phyloP scores from a whole-genome alignment of 179 eudicot genomes.

The Camellia oleifera region DNA sequence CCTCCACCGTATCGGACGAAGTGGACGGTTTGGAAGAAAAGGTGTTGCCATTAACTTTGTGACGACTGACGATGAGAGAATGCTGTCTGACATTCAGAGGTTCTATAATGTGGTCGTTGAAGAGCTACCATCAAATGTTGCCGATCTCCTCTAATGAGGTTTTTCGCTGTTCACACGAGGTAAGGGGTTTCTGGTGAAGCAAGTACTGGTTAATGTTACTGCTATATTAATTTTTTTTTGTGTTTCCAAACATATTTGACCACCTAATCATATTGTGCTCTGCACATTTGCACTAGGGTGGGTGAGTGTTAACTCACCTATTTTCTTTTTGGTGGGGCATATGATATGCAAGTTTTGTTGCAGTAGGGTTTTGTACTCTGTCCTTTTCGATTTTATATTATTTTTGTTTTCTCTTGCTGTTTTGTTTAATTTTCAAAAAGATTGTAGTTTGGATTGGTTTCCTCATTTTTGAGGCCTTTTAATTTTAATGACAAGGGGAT shows the following conservation, averaged over 20 bases:
- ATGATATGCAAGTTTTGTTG: slow-evolving; percentile 7
- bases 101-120: slow-evolving; percentile 28
- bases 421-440: not conserved
- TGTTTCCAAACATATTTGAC: not conserved
- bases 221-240: not conserved
- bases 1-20: slow-evolving; percentile 34
- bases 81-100: slow-evolving; percentile 32
- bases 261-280: not conserved
- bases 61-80: slow-evolving; percentile 26
- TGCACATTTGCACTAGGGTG: slow-evolving; percentile 3
- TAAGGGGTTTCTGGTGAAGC: slow-evolving; percentile 1
- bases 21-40: slow-evolving; percentile 31
- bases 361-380: slow-evolving; percentile 10
- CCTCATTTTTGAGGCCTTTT: not conserved
- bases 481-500: not conserved
- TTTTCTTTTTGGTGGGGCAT: not conserved
- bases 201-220: not conserved
- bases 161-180: not conserved
- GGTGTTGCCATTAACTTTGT: slow-evolving; percentile 34
- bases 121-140: slow-evolving; percentile 33
- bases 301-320: not conserved
- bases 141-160: slow-evolving; percentile 24
- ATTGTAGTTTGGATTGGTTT: not conserved
- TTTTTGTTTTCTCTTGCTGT: not conserved
- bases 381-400: not conserved